A percentile compares a stretch with the other conserved stretches of the same genome.
Evolutionary conservation across 1,139 yeast genomes (phyloP).

Genomic region (Protomyces inundatus): DNA sequence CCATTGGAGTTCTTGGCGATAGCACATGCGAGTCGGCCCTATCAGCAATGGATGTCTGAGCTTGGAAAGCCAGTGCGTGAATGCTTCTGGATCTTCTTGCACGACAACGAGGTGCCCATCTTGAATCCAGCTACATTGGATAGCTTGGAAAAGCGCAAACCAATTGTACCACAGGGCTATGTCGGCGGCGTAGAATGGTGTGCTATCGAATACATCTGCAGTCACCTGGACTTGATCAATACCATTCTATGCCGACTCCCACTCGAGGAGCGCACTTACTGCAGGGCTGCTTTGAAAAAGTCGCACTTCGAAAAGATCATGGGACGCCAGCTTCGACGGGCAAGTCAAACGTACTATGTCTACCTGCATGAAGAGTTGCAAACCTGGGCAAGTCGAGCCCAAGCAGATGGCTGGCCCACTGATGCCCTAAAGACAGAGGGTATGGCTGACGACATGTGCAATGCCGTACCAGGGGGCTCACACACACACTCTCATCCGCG

Average conservation of each 20-base stretch:
- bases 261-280: conserved; percentile 10
- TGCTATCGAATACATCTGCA: conserved; percentile 30
- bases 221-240: conserved; percentile 30
- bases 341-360: conserved; percentile 16
- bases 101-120: conserved; percentile 23
- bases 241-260: conserved; percentile 20
- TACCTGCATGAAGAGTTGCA: conserved; percentile 19
- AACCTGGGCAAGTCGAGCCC: conserved; percentile 14
- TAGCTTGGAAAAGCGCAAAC: conserved; percentile 5
- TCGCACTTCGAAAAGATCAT: conserved; percentile 29
- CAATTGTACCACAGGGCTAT: conserved; percentile 11
- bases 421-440: neutral
- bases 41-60: conserved; percentile 30
- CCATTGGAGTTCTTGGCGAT: conserved; percentile 29
- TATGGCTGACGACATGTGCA: no score
- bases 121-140: neutral
- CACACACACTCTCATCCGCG: no score
- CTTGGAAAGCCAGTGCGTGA: conserved; percentile 29
- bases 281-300: conserved; percentile 20
- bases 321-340: conserved; percentile 27
- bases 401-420: conserved; percentile 21
- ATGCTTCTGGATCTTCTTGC: conserved; percentile 31
- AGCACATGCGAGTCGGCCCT: conserved; percentile 30
- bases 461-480: no score
- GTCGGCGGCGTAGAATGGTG: conserved; percentile 28